Percentiles rank a stretch among this genome's conserved stretches.
Evolutionary conservation across 202 grass and related monocot genomes (phyloP).

Genomic region (Carex arenaria): DNA sequence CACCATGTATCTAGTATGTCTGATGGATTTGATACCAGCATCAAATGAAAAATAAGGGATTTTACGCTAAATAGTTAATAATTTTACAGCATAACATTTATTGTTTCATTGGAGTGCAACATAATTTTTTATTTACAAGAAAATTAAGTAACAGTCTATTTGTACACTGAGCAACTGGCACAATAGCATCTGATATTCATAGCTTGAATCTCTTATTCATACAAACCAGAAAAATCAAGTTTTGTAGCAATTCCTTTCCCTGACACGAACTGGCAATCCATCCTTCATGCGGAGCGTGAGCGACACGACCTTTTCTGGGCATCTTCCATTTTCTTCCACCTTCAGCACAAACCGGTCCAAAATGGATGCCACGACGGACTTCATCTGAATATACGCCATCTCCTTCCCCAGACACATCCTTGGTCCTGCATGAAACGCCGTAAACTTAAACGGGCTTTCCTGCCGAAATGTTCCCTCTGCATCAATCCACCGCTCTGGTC

Average conservation of each 20-base stretch:
- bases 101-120: neutral
- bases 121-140: neutral
- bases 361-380: slow-evolving; percentile 61
- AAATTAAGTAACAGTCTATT: neutral
- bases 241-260: slow-evolving; percentile 1
- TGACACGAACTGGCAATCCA: slow-evolving; percentile 43
- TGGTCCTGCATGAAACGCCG: slow-evolving; percentile 64
- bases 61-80: neutral
- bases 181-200: neutral
- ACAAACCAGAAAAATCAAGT: neutral
- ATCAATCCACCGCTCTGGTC: slow-evolving; percentile 67
- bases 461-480: slow-evolving; percentile 42
- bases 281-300: slow-evolving; percentile 60
- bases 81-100: neutral
- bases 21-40: neutral
- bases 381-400: slow-evolving; percentile 92
- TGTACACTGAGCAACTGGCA: neutral
- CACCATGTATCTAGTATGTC: too few relatives aligned
- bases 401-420: slow-evolving; percentile 81
- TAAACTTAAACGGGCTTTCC: slow-evolving; percentile 56
- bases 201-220: neutral
- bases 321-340: slow-evolving; percentile 22
- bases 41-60: neutral
- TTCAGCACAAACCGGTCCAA: slow-evolving; percentile 32
- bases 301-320: slow-evolving; percentile 38